phyloP scores from a whole-genome alignment of 2,329 filamentous ascomycete species.

The Zasmidium cellare region DNA sequence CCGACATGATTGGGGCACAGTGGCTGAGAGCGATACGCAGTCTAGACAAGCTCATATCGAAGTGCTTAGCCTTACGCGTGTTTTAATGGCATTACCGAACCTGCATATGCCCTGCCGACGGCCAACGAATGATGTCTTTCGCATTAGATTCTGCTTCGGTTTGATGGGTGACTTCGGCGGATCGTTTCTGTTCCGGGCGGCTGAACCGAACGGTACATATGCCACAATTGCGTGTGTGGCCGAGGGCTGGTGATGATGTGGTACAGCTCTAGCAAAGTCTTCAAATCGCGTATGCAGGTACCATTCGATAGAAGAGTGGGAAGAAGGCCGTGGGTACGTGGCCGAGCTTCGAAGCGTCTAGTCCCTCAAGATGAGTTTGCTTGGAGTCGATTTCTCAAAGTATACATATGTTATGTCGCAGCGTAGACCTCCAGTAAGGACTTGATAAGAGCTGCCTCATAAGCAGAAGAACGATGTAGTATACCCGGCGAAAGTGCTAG shows the following conservation, averaged over 20 bases:
- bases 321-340: not conserved
- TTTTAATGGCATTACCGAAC: not conserved
- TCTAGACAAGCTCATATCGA: not conserved
- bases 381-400: too few relatives aligned
- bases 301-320: not conserved
- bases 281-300: not conserved
- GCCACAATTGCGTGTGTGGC: not conserved
- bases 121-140: not conserved
- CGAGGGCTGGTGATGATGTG: not conserved
- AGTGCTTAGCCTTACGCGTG: not conserved
- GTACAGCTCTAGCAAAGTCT: not conserved
- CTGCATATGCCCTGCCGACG: not conserved
- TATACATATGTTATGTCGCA: too few relatives aligned
- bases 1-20: not conserved
- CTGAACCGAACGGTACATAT: not conserved
- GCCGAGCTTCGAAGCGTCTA: too few relatives aligned
- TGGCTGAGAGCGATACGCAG: not conserved
- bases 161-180: not conserved
- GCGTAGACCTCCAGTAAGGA: too few relatives aligned
- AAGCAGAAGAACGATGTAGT: too few relatives aligned
- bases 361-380: too few relatives aligned
- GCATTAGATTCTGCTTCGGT: not conserved
- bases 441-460: too few relatives aligned
- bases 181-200: not conserved
- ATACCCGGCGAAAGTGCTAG: too few relatives aligned